Conservation (phyloP, 1,284 basidiomycete species). For the Rhodotorula sp. region DNA sequence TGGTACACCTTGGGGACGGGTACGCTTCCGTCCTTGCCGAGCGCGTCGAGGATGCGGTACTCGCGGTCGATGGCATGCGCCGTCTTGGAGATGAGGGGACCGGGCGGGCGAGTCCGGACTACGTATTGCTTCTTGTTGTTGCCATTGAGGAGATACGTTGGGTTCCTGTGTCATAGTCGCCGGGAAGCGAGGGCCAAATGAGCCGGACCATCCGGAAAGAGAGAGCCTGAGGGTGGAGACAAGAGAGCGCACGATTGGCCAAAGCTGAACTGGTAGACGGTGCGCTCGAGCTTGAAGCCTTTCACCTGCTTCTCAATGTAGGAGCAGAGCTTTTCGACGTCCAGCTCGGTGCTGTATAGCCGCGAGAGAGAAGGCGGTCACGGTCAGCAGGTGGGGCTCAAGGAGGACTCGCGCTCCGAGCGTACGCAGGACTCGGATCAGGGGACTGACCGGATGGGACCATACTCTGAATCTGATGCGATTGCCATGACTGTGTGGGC, state of each 20-base stretch:
- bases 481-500: neutral
- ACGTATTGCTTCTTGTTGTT: constrained; percentile 68
- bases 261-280: constrained; percentile 83
- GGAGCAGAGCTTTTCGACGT: constrained; percentile 12
- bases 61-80: constrained; percentile 95
- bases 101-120: constrained; percentile 89
- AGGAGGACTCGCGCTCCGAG: neutral
- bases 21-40: constrained; percentile 74
- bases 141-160: constrained; percentile 87
- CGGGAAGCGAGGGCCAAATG: neutral
- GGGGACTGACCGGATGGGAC: neutral
- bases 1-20: constrained; percentile 84
- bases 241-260: constrained; percentile 40
- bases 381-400: neutral
- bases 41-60: constrained; percentile 72
- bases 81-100: constrained; percentile 77
- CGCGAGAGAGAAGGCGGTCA: neutral
- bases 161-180: constrained; percentile 68
- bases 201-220: neutral
- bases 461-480: constrained; percentile 5
- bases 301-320: constrained; percentile 24
- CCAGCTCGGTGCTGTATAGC: constrained; percentile 16
- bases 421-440: neutral
- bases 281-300: constrained; percentile 65
- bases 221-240: neutral